phyloP scores from a whole-genome alignment of 352 stramenopile genomes.

The Globisporangium solare region DNA sequence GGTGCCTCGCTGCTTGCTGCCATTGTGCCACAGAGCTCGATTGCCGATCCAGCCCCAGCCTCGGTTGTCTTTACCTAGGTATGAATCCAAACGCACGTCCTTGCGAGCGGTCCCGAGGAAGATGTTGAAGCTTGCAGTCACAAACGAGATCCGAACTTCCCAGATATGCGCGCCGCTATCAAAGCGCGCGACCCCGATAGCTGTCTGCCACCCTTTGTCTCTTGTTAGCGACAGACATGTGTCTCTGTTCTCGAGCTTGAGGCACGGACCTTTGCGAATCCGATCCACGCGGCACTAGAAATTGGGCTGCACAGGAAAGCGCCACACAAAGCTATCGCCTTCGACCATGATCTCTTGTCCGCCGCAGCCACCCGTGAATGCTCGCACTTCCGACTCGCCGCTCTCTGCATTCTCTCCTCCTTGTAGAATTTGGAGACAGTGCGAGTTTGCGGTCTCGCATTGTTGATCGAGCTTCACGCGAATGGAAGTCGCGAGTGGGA shows the following conservation, averaged over 20 bases:
- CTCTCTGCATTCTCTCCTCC: conserved; percentile 45
- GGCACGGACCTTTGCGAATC: conserved; percentile 77
- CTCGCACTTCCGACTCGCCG: conserved; percentile 72
- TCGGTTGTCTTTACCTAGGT: conserved; percentile 89
- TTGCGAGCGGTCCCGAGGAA: conserved; percentile 84
- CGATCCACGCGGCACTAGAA: conserved; percentile 87
- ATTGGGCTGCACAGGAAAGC: conserved; percentile 85
- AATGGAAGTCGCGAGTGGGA: conserved; percentile 80
- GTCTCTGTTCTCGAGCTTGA: conserved; percentile 87
- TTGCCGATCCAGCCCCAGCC: conserved; percentile 91
- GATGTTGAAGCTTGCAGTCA: conserved; percentile 88
- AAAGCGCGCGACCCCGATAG: conserved; percentile 83
- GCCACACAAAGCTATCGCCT: conserved; percentile 83
- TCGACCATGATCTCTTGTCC: conserved; percentile 85
- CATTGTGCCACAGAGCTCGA: conserved; percentile 87
- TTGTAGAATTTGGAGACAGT: conserved; percentile 86
- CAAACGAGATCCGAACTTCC: conserved; percentile 84
- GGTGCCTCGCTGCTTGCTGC: conserved; percentile 85
- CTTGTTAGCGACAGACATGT: conserved; percentile 77
- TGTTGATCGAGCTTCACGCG: conserved; percentile 68
- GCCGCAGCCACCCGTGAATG: conserved; percentile 80
- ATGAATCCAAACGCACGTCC: conserved; percentile 84
- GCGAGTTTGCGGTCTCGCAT: conserved; percentile 81
- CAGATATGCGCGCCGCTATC: conserved; percentile 84
- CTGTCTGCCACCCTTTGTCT: conserved; percentile 88